These are phyloP conservation scores for Saraca asoca DNA, from an alignment of 331 rosid genomes.

Conservation along the genomic window DNA sequence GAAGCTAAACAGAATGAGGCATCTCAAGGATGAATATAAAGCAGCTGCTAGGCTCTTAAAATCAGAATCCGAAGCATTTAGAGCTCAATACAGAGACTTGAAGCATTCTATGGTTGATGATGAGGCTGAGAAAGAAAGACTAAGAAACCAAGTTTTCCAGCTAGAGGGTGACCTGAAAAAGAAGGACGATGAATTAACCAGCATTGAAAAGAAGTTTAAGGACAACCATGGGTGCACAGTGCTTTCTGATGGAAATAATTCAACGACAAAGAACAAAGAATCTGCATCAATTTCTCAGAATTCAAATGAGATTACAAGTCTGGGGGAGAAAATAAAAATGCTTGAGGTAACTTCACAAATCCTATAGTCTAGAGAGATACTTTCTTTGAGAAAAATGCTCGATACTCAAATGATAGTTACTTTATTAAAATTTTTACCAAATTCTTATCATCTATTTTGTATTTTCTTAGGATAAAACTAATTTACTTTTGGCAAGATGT, in stretches of 20 bases:
- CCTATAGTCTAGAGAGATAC: conserved; percentile 12
- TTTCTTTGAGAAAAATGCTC: conserved; percentile 15
- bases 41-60: conserved; percentile 43
- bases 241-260: conserved; percentile 49
- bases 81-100: conserved; percentile 57
- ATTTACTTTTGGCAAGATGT: conserved; percentile 10
- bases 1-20: conserved; percentile 50
- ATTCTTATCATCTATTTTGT: neutral
- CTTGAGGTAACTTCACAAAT: conserved; percentile 70
- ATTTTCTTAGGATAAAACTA: conserved; percentile 24
- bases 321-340: conserved; percentile 70
- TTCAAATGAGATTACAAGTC: conserved; percentile 61
- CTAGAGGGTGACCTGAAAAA: conserved; percentile 67
- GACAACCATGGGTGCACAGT: conserved; percentile 47
- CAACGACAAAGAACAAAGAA: conserved; percentile 46
- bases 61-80: conserved; percentile 60
- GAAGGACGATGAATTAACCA: conserved; percentile 61
- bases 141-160: conserved; percentile 63
- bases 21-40: conserved; percentile 61
- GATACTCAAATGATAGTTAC: conserved; percentile 30
- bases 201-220: conserved; percentile 67
- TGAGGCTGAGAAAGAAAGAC: conserved; percentile 72
- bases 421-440: conserved; percentile 20
- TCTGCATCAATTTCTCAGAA: conserved; percentile 46
- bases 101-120: conserved; percentile 57